Evolutionary conservation across 345 rosid genomes (phyloP).

Genomic region (Cochlearia excelsa): DNA sequence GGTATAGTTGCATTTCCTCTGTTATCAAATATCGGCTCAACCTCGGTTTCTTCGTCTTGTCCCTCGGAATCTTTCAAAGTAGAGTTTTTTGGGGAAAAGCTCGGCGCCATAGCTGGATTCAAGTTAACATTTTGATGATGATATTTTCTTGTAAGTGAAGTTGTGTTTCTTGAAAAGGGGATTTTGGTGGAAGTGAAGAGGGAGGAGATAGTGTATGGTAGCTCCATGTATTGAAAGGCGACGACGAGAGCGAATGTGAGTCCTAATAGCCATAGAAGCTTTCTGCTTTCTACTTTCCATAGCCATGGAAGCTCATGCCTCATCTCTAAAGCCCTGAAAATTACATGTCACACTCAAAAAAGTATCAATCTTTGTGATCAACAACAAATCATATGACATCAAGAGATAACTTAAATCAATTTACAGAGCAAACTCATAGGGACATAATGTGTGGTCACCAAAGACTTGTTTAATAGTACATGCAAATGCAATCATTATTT

Average conservation of each 20-base stretch:
- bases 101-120: slow-evolving; percentile 31
- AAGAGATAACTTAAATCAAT: slow-evolving; percentile 9
- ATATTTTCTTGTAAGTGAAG: slow-evolving; percentile 22
- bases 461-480: background rate
- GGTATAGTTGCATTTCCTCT: slow-evolving; percentile 28
- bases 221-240: slow-evolving; percentile 60
- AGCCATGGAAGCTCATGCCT: slow-evolving; percentile 43
- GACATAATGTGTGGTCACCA: background rate
- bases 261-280: slow-evolving; percentile 57
- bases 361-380: slow-evolving; percentile 17
- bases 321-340: slow-evolving; percentile 35
- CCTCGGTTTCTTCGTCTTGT: slow-evolving; percentile 32
- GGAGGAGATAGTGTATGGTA: slow-evolving; percentile 50
- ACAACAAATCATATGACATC: background rate
- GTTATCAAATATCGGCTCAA: slow-evolving; percentile 23
- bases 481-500: too few relatives aligned
- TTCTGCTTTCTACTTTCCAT: slow-evolving; percentile 49
- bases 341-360: background rate
- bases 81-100: background rate
- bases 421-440: slow-evolving; percentile 12
- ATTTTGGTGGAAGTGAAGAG: slow-evolving; percentile 49
- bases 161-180: slow-evolving; percentile 39
- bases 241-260: slow-evolving; percentile 45
- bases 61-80: background rate
- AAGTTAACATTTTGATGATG: slow-evolving; percentile 10